Conservation (phyloP, 805 yeast species). For the Candida anglica region DNA sequence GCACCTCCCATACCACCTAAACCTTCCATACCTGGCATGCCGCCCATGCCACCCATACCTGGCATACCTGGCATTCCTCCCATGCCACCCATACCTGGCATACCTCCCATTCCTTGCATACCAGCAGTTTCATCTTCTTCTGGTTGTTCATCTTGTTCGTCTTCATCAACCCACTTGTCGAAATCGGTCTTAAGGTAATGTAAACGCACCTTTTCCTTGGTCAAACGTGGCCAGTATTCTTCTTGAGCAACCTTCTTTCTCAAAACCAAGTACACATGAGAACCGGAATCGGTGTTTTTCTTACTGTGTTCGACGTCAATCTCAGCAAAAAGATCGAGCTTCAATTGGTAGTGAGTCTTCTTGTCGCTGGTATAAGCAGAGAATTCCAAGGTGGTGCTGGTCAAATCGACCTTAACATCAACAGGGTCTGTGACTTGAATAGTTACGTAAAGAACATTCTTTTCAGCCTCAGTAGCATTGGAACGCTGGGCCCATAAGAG, state of each 20-base stretch:
- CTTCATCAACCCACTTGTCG: slow-evolving; percentile 98
- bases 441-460: slow-evolving; percentile 74
- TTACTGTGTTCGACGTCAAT: slow-evolving; percentile 66
- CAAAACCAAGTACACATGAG: slow-evolving; percentile 59
- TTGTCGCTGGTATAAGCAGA: slow-evolving; percentile 39
- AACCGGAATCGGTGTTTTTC: slow-evolving; percentile 51
- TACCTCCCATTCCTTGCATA: slow-evolving; percentile 26
- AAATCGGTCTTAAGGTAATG: slow-evolving; percentile 90
- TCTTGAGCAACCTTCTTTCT: slow-evolving; percentile 63
- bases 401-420: slow-evolving; percentile 58
- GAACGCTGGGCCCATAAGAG: slow-evolving; percentile 98
- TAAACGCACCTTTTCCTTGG: slow-evolving; percentile 77
- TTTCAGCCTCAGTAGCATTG: slow-evolving; percentile 61
- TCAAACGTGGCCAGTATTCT: slow-evolving; percentile 95
- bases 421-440: slow-evolving; percentile 69
- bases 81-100: slow-evolving; percentile 15
- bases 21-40: slow-evolving; percentile 32
- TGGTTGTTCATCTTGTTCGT: slow-evolving; percentile 79
- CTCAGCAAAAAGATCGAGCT: slow-evolving; percentile 72
- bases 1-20: slow-evolving; percentile 29
- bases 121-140: slow-evolving; percentile 38
- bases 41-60: slow-evolving; percentile 30
- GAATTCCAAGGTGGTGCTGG: slow-evolving; percentile 51
- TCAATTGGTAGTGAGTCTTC: slow-evolving; percentile 56
- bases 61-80: slow-evolving; percentile 29